Evolutionary conservation across 163 green algal species (phyloP).

Genomic region (Chlorella variabilis): DNA sequence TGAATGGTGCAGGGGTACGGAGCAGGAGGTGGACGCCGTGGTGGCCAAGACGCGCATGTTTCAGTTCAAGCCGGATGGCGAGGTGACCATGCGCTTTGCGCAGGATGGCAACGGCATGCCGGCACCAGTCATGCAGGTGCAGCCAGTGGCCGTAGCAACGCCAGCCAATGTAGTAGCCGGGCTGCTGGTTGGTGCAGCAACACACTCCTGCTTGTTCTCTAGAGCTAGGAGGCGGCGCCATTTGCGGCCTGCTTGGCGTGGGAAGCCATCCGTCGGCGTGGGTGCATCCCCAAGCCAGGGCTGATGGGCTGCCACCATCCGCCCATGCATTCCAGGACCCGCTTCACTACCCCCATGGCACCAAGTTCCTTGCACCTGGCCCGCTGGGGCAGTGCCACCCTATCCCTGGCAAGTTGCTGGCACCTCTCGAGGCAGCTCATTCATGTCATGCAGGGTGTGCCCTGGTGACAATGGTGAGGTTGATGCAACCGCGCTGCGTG

Average conservation of each 20-base stretch:
- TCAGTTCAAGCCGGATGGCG: slow-evolving; percentile 91
- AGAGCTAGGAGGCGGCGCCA: not conserved
- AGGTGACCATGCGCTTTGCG: slow-evolving; percentile 79
- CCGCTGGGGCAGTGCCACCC: slow-evolving; percentile 83
- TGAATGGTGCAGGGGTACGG: slow-evolving; percentile 74
- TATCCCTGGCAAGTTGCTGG: slow-evolving; percentile 77
- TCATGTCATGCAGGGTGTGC: no score
- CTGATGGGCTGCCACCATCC: no score
- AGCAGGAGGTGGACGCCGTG: slow-evolving; percentile 81
- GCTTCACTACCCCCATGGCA: slow-evolving; percentile 92
- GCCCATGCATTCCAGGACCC: slow-evolving; percentile 88
- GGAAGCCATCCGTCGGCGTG: no score
- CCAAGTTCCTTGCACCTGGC: slow-evolving; percentile 86
- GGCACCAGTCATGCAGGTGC: slow-evolving; percentile 74
- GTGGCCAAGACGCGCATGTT: slow-evolving; percentile 88
- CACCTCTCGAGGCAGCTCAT: no score
- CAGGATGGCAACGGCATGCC: slow-evolving; percentile 85
- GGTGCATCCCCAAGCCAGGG: no score
- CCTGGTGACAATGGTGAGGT: no score
- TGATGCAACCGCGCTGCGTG: not conserved
- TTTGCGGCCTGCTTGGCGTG: not conserved
- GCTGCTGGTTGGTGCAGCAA: not conserved
- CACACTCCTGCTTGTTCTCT: not conserved
- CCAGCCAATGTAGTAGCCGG: no score
- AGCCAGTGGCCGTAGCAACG: not conserved